Base-by-base conservation (phyloP, 495 filamentous ascomycete species). In the Saxophila tyrrhenica region DNA sequence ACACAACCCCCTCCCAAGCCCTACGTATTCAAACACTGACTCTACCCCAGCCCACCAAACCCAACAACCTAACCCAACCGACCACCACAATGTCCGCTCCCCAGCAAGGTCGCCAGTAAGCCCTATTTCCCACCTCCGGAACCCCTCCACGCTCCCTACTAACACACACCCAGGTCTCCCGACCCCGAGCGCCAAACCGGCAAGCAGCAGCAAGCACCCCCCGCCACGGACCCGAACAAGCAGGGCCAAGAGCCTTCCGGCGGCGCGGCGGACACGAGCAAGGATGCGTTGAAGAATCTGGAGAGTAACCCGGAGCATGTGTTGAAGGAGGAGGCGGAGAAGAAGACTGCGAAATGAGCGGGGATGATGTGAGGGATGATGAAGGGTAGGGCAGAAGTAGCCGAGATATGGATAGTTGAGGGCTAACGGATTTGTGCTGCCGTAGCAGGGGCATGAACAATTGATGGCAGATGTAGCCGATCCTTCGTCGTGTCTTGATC, bases 121-220 rank as follows among this genome's bases (percentile, higher is more conserved):
- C 41, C 15, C 41, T 44, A 5, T n/a, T n/a, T n/a, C 17, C 41
- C 41, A 5, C 19, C 41, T 44, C 19, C 41, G 7, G 17, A n/a
- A n/a, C n/a, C 41, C 41, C 9, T 48, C 5, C 23, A 51, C 16
- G 20, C 21, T 25, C 23, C n/a, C 13, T 19, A 17, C 41, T 21
- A 17, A 44, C 41, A 7, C 41, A 70, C 73, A 23, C 70, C 39
- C 73, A 75, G 95, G 66, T 97, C 91, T 10, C 91, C 91, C 15
- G 71, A 80, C 17, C 87, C 86, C 9, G 83, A 89, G 71, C 48
- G 62, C 48, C 84, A 86, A 65, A 65, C 75, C n/a, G 79, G 75
- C 50, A 66, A 70, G 25, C 90, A 96, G 69, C 70, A 79, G 45
- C 65, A 73, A 38, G 79, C 78, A 5, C 60, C 74, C 2, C 73